These are phyloP conservation scores for Epichloe gansuensis DNA, from an alignment of 2,329 filamentous ascomycete species.

Conservation along the genomic window DNA sequence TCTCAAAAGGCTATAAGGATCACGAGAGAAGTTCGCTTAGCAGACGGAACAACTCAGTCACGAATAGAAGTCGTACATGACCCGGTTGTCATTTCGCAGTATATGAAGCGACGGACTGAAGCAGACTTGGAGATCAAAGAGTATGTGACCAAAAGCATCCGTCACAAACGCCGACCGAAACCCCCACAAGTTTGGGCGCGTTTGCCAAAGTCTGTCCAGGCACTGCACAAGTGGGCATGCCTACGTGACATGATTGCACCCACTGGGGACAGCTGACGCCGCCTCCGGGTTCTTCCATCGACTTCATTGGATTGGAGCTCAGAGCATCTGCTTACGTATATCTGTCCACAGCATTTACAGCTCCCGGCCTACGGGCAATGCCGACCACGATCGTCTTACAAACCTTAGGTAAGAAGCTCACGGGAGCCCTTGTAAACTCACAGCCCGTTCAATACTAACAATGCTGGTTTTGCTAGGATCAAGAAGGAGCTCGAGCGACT, in stretches of 20 bases:
- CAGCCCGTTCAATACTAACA: neutral
- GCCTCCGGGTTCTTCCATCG: slow-evolving; percentile 17
- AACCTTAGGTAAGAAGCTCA: slow-evolving; percentile 23
- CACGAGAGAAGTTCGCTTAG: slow-evolving; percentile 43
- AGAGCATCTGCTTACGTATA: slow-evolving; percentile 26
- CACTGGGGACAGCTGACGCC: slow-evolving; percentile 13
- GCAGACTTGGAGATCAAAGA: slow-evolving; percentile 61
- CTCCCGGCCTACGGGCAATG: slow-evolving; percentile 36
- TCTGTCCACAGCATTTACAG: slow-evolving; percentile 35
- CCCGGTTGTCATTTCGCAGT: slow-evolving; percentile 77
- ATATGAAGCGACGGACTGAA: slow-evolving; percentile 65
- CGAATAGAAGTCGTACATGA: slow-evolving; percentile 64
- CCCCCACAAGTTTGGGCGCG: slow-evolving; percentile 9
- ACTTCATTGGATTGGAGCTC: slow-evolving; percentile 23
- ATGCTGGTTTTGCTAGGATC: slow-evolving; percentile 18
- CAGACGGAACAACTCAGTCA: slow-evolving; percentile 41
- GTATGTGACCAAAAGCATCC: slow-evolving; percentile 34
- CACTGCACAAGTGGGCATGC: slow-evolving; percentile 12
- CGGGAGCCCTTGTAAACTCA: neutral
- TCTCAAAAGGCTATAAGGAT: slow-evolving; percentile 61
- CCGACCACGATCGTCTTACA: slow-evolving; percentile 37
- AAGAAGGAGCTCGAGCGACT: slow-evolving; percentile 65
- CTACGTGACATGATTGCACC: slow-evolving; percentile 7
- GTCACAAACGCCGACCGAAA: slow-evolving; percentile 1
- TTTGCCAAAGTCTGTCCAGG: slow-evolving; percentile 10